Base-by-base conservation (phyloP, 352 stramenopile genomes). In the Phytophthora europaea region DNA sequence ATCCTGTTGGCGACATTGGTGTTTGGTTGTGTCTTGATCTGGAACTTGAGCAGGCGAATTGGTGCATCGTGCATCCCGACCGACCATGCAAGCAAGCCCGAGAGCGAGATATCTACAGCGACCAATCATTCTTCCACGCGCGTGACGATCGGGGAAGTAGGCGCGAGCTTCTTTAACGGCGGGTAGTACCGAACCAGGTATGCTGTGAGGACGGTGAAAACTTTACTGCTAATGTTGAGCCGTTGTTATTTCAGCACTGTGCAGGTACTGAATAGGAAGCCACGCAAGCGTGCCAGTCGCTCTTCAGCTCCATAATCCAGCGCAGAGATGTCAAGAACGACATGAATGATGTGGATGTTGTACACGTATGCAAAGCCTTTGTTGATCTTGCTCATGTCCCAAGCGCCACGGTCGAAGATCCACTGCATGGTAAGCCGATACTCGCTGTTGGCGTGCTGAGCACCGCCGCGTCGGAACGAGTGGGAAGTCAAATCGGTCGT, bases 321-420 rank as follows among this genome's bases (percentile, higher is more conserved):
- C 0, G 3, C 23, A 1, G 33, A 22, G n/a, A 65, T 43, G n/a
- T 72, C 51, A 15, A 45, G 38, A n/a, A 73, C n/a, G 5, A 28
- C 7, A 15, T 26, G 1, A 26, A 26, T 26, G 23, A 26, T 26
- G 23, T 2, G 52, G 59, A 22, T 67, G 16, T 61, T 79, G 15
- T 23, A 54, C 20, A 80, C 51, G 47, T 75, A 80, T 0, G 34
- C 62, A 26, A 82, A 79, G 0, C 12, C 72, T 38, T 82, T 83
- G 59, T 72, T 83, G 0, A 47, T 73, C 1, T 63, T 68, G 1
- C 13, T 73, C 68, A 81, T 67, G 47, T 83, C 79, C 72, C 75
- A 80, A 0, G 65, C 4, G 1, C 72, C 70, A 0, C 76, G 61
- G 22, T 85, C 65, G 8, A 84, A 79, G 28, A 76, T 82, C 64